A percentile compares a stretch with the other conserved stretches of the same genome.
phyloP scores from a whole-genome alignment of 2,329 filamentous ascomycete species.

The Laburnicola sp. region DNA sequence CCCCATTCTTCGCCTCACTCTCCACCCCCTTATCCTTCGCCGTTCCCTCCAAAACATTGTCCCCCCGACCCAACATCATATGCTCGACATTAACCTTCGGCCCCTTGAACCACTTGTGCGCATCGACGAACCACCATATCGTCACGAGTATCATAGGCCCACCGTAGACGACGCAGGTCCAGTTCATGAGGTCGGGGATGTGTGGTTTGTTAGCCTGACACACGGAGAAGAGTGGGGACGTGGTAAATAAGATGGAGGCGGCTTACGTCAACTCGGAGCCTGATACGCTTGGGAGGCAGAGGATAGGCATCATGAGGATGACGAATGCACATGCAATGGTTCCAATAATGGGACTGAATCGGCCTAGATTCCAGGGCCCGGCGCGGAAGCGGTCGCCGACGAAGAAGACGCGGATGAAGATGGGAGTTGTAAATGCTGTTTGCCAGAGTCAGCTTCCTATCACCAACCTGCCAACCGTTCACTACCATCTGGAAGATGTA shows the following conservation, averaged over 20 bases:
- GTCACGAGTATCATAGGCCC: conserved; percentile 62
- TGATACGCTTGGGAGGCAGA: conserved; percentile 64
- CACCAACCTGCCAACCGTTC: neutral
- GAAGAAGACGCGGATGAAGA: conserved; percentile 62
- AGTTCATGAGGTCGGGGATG: conserved; percentile 63
- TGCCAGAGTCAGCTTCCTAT: neutral
- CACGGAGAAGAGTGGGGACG: neutral
- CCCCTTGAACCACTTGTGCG: conserved; percentile 70
- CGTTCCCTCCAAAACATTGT: conserved; percentile 45
- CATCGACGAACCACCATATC: conserved; percentile 66
- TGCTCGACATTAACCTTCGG: conserved; percentile 69
- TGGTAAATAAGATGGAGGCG: neutral
- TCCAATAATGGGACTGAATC: conserved; percentile 61
- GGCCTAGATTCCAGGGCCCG: conserved; percentile 70
- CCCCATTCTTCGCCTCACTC: neutral
- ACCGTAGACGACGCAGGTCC: conserved; percentile 68
- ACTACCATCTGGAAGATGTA: neutral
- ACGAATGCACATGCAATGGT: conserved; percentile 62
- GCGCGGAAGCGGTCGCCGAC: conserved; percentile 66
- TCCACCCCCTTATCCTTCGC: no score
- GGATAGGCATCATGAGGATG: conserved; percentile 67
- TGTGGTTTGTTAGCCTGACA: conserved; percentile 19
- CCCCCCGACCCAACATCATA: conserved; percentile 50
- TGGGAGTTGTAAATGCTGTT: conserved; percentile 58
- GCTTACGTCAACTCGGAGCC: conserved; percentile 58